Base-by-base conservation (phyloP, 108 stramenopile genomes). In the Seminavis robusta region DNA sequence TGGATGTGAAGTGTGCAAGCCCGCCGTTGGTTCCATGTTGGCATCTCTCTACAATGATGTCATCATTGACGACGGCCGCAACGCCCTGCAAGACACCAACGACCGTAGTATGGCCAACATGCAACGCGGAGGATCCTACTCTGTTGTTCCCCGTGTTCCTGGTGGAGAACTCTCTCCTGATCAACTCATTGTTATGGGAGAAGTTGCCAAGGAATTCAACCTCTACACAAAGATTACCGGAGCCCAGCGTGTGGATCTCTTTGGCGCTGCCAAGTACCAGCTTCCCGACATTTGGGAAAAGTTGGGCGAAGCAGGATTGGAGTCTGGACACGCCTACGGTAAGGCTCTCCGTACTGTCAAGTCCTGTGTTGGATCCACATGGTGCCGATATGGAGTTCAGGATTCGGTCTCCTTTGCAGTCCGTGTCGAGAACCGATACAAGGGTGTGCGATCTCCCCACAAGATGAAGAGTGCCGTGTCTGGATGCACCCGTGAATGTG, bases 241-340 rank as follows among this genome's bases (percentile, higher is more conserved):
- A 15, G 95, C 74, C 17, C 95, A 95, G 54, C 84, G 95, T 26
- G 71, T 95, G 28, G 95, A 95, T 65, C 61, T 95, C 26, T 95
- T 95, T 58, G 95, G 95, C 46, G 95, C 95, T 13, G 86, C 92
- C 55, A 92, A 90, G 63, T 80, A 92, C 64, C 74, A 95, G 60
- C 80, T 95, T 17, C 95, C 95, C 37, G 87, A 84, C 24, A 95
- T 95, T 56, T 95, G 95, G 95, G 92, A 92, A 61, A 81, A 95
- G 28, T 73, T 95, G 28, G 92, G 90, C 33, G 49, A 79, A 20
- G 92, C 81, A 40, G 95, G 95, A 11, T 81, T 95, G 25, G 95
- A 95, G 64, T 84, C 82, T 8, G 95, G 95, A 32, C 95, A 95
- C 70, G 95, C 95, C 1, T 95, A 95, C 67, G 95, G 90, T 46